These are phyloP conservation scores for Lippia alba DNA, from an alignment of 305 asterid genomes.

Conservation along the genomic window DNA sequence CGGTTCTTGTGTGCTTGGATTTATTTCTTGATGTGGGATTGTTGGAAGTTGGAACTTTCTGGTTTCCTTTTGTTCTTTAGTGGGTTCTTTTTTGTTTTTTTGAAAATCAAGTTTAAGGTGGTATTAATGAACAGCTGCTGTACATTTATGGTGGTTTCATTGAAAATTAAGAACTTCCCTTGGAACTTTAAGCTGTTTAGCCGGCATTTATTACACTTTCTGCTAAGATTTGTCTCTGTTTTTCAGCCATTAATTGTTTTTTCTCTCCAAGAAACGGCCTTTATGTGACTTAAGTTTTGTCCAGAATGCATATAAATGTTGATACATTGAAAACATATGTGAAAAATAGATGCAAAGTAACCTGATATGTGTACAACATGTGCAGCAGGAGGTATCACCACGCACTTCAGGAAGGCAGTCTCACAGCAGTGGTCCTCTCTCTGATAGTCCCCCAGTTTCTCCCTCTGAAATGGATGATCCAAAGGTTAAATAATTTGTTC, in stretches of 20 bases:
- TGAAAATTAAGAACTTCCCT: conserved; percentile 43
- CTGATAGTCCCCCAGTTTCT: conserved; percentile 94
- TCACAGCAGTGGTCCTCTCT: conserved; percentile 89
- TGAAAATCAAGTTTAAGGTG: not conserved
- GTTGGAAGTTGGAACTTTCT: conserved; percentile 28
- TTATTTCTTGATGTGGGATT: not conserved
- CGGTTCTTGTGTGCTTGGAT: conserved; percentile 2
- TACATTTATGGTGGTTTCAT: conserved; percentile 10
- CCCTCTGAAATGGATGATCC: conserved; percentile 79
- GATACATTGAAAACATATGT: no score
- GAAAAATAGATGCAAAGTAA: not conserved
- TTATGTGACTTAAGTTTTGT: not conserved
- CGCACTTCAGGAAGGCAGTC: conserved; percentile 89
- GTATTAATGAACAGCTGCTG: not conserved
- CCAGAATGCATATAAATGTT: not conserved
- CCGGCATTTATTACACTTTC: conserved; percentile 26
- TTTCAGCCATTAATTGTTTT: not conserved
- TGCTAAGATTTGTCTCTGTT: not conserved
- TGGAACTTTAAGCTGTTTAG: conserved; percentile 33
- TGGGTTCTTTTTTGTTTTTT: no score
- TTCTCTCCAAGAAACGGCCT: not conserved
- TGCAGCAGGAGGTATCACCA: conserved; percentile 93
- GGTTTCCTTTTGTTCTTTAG: conserved; percentile 1
- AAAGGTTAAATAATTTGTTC: conserved; percentile 53
- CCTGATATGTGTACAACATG: conserved; percentile 34